Evolutionary conservation across 805 yeast genomes (phyloP).

Genomic region (Kuraishia piskuri): DNA sequence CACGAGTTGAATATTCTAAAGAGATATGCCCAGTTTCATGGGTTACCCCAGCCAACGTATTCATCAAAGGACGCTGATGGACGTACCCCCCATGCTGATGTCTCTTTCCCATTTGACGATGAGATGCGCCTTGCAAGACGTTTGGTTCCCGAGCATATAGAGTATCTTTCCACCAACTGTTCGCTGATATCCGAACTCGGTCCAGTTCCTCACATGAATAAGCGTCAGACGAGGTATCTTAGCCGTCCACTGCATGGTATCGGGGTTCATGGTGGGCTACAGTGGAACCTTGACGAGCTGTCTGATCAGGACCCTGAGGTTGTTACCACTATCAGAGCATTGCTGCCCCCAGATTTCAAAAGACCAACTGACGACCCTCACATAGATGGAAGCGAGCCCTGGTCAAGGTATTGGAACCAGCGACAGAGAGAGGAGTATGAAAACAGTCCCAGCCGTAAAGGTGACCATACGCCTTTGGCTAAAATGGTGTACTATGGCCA

Average conservation of each 20-base stretch:
- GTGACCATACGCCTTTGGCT: constrained; percentile 10
- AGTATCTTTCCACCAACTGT: constrained; percentile 45
- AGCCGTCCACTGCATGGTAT: constrained; percentile 28
- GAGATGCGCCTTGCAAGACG: constrained; percentile 40
- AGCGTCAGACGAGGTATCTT: constrained; percentile 9
- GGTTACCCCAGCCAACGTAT: constrained; percentile 18
- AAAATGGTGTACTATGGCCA: constrained; percentile 74
- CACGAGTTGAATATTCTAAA: constrained; percentile 72
- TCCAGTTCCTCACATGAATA: constrained; percentile 37
- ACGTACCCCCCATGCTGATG: neutral
- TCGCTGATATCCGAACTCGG: constrained; percentile 60
- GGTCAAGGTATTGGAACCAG: constrained; percentile 24
- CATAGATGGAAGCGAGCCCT: constrained; percentile 18
- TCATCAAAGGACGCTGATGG: neutral
- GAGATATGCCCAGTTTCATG: constrained; percentile 55
- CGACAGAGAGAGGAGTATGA: constrained; percentile 11
- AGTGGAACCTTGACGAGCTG: constrained; percentile 48
- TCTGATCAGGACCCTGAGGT: constrained; percentile 54
- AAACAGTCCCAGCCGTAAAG: neutral
- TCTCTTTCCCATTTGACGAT: constrained; percentile 22
- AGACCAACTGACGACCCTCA: constrained; percentile 40
- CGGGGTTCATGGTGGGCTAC: constrained; percentile 79
- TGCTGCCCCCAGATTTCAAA: constrained; percentile 56
- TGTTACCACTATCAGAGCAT: constrained; percentile 60
- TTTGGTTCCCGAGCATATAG: constrained; percentile 51